Evolutionary conservation across 164 flowering plant genomes (phyloP), one percentile per base, ranked within the genome.

Genomic region (Aristolochia fimbriata): DNA sequence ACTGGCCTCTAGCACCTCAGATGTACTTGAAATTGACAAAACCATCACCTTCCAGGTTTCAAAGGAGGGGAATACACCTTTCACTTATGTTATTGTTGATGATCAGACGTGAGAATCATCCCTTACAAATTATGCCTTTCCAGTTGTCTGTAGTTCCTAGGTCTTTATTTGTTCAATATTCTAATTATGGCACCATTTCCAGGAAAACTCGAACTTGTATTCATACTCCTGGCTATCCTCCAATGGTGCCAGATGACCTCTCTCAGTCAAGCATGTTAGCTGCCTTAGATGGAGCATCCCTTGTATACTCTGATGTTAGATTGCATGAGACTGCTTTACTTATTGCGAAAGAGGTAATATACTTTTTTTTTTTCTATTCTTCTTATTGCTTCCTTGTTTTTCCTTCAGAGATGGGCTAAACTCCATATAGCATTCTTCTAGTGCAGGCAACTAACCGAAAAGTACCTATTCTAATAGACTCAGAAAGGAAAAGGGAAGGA

Each of bases 201-300:
- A 88, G 98, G 83, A 84, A 84, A 69, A 85, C 96, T 54, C 87
- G 96, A 15, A 89, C 98, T 11, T 92, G 98, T 67, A 89, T 92
- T 58, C 80, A 82, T 72, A 83, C 96, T 46, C 88, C 91, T 30
- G 96, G 96, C 43, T 41, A 78, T 65, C 96, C 96, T 70, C 86
- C 91, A 37, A 73, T 92, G 88, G 65, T 71, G 59, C 88, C 90
- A 9, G 80, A 71, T 67, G 96, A 87, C 48, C 83, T 87, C 64
- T 68, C 84, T 6, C 67, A 41, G 22, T 73, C 84, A 55, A 83
- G 67, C 41, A 67, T 92, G 62, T 62, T 61, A 33, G 67, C 88
- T 71, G 89, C 89, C 41, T 48, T 89, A 50, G 77, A 82, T 62
- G 82, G 86, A 53, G 89, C 78, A 30, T 79, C 80, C 59, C 64